Conservation (phyloP, 768 basidiomycete species). For the Mycena epipterygia region DNA sequence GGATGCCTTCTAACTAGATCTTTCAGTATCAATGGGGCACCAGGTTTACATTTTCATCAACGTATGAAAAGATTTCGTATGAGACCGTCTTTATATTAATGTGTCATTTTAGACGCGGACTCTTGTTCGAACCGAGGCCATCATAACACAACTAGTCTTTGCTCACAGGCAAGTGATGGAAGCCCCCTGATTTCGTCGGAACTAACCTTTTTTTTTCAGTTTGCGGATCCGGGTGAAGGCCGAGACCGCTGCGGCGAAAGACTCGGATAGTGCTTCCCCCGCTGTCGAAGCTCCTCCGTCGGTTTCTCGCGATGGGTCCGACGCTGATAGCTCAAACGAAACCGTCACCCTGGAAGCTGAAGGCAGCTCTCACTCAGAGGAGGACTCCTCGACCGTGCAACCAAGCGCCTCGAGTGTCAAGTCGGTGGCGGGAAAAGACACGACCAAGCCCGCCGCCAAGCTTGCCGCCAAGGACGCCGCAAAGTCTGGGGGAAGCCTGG, state of each 20-base stretch:
- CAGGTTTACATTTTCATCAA: constrained; percentile 68
- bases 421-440: background rate
- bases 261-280: background rate
- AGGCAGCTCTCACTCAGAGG: background rate
- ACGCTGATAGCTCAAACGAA: background rate
- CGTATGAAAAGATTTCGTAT: constrained; percentile 44
- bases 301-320: background rate
- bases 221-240: constrained; percentile 76
- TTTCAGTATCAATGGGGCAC: constrained; percentile 51
- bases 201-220: constrained; percentile 28
- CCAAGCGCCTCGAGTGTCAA: constrained; percentile 44
- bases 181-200: background rate
- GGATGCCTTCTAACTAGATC: background rate
- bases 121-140: constrained; percentile 65
- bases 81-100: constrained; percentile 39
- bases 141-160: constrained; percentile 59
- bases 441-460: background rate
- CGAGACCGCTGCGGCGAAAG: constrained; percentile 33
- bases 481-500: constrained; percentile 56
- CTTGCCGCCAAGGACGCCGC: constrained; percentile 1
- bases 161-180: constrained; percentile 48
- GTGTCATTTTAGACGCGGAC: constrained; percentile 51
- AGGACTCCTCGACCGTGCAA: constrained; percentile 14
- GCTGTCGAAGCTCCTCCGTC: background rate
- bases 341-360: background rate